Conservation (phyloP, 805 yeast genomes). For the Schwanniomyces pseudopolymorphus region DNA sequence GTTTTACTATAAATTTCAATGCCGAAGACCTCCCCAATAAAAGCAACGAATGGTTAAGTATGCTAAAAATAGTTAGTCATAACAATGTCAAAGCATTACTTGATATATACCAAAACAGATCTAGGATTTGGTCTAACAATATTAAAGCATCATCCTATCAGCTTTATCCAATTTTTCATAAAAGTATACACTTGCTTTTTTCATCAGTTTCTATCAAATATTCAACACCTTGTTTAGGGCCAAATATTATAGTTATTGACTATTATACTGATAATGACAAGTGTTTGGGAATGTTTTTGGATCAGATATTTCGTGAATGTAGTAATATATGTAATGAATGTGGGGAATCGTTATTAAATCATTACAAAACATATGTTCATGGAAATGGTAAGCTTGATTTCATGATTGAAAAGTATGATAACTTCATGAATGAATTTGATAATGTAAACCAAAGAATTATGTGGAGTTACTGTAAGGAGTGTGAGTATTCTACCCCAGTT, state of each 20-base stretch:
- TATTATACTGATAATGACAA: slow-evolving; percentile 90
- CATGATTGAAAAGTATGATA: slow-evolving; percentile 54
- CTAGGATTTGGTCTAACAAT: slow-evolving; percentile 49
- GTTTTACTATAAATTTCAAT: slow-evolving; percentile 24
- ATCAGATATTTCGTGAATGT: slow-evolving; percentile 71
- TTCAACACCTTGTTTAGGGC: slow-evolving; percentile 92
- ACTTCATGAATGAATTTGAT: slow-evolving; percentile 18
- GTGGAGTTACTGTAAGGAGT: slow-evolving; percentile 89
- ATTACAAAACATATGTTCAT: slow-evolving; percentile 84
- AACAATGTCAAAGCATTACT: slow-evolving; percentile 42
- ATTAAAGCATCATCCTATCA: slow-evolving; percentile 38
- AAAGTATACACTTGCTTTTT: slow-evolving; percentile 72
- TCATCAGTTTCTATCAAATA: slow-evolving; percentile 81
- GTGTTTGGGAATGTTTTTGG: slow-evolving; percentile 85
- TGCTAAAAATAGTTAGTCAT: slow-evolving; percentile 36
- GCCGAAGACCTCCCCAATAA: slow-evolving; percentile 36
- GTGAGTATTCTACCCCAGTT: slow-evolving; percentile 74
- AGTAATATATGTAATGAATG: slow-evolving; percentile 75
- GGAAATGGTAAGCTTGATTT: slow-evolving; percentile 83
- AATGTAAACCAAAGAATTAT: slow-evolving; percentile 58
- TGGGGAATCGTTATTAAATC: slow-evolving; percentile 66
- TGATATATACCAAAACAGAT: slow-evolving; percentile 47
- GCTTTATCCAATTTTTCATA: slow-evolving; percentile 57
- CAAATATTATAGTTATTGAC: slow-evolving; percentile 78
- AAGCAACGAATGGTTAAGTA: slow-evolving; percentile 31